Evolutionary conservation across 139 green algal genomes (phyloP).

Genomic region (Chlorella sp.): DNA sequence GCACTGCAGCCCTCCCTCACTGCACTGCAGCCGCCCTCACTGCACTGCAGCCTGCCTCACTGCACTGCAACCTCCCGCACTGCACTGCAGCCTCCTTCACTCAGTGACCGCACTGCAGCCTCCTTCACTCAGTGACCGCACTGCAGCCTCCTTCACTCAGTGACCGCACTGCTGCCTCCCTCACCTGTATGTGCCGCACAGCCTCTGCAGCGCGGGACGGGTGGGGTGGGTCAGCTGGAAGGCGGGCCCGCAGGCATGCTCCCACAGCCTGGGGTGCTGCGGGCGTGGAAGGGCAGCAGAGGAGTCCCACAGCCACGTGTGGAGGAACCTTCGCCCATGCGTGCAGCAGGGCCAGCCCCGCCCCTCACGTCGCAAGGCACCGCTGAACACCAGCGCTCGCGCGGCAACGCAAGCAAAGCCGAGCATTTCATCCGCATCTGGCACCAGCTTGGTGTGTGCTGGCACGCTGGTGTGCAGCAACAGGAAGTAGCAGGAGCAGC

Average conservation of each 20-base stretch:
- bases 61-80: not conserved
- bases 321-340: too few species aligned
- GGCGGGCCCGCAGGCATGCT: conserved; percentile 50
- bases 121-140: not conserved
- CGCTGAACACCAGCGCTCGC: too few species aligned
- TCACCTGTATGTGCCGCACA: conserved; percentile 37
- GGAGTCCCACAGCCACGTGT: not conserved
- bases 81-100: not conserved
- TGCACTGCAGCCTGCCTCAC: too few species aligned
- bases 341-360: too few species aligned
- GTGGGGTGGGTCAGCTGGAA: conserved; percentile 30
- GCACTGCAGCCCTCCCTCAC: not conserved
- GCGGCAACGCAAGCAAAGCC: too few species aligned
- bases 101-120: not conserved
- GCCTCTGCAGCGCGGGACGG: conserved; percentile 9
- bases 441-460: too few species aligned
- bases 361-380: not conserved
- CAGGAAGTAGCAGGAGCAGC: not conserved
- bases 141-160: not conserved
- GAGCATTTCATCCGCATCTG: too few species aligned
- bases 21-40: not conserved
- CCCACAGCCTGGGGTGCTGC: conserved; percentile 61
- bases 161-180: not conserved
- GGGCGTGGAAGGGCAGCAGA: not conserved
- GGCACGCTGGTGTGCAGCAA: not conserved